Evolutionary conservation across 2,329 filamentous ascomycete species (phyloP), one percentile per base, ranked within the genome.

Genomic region (Beauveria australis): DNA sequence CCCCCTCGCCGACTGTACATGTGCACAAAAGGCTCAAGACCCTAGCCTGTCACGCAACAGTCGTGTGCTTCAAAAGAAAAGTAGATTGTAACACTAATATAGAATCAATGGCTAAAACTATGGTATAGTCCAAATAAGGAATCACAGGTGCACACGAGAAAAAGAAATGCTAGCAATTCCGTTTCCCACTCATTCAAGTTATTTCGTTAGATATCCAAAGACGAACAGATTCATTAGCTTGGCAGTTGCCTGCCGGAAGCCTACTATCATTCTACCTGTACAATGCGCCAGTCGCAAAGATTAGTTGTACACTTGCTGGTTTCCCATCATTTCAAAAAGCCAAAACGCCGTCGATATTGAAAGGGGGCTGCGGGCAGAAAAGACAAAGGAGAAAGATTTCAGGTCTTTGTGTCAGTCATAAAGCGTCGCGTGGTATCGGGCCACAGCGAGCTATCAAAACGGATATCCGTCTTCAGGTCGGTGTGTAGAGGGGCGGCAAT

Each of bases 261-360:
- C 19, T 41, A n/a, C 22, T 41, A 46, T 51, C 55, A 58, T 41
- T 58, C 55, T 58, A 58, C 55, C 55, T 58, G 43, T 58, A 51
- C 55, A 48, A 37, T n/a, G 22, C 18, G 30, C 24, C 52, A 40
- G 55, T 43, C 22, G 46, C 55, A 51, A 48, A 58, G 22, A 48
- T 47, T 57, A 24, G 55, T 58, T 49, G 30, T 58, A 58, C 55
- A 58, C 55, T 51, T 40, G 24, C n/a, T 28, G 8, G 3, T 26
- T 58, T 28, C 19, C 41, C 19, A 16, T 48, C 10, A n/a, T 19
- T 57, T 8, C 54, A 43, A 46, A 46, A 48, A 37, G 40, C 9
- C 30, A 37, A 37, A 58, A 58, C 46, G 55, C 55, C 55, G 33
- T 43, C 18, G n/a, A 19, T 16, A 49, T 46, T 12, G 10, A 22